Evolutionary conservation across 2,329 filamentous ascomycete species (phyloP), one percentile per base, ranked within the genome.

Genomic region (Fusarium kyushuense): DNA sequence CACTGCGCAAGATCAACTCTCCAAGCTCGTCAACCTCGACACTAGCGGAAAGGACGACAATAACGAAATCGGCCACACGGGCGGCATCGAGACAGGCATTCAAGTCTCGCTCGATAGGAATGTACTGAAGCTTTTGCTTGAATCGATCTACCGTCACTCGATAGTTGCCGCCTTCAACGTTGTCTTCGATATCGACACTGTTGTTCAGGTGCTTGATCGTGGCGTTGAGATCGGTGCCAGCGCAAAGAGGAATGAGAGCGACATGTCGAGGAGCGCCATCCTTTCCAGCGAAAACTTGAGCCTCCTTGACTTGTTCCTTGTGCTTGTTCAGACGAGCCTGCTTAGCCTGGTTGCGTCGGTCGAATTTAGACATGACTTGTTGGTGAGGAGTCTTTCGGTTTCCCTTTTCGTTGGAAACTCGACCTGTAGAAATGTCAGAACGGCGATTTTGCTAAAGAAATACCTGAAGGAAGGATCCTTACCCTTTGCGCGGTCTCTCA

Each of bases 361-460:
- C 94, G 78, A 99, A 87, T 81, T 98, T 99, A 61, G 94, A 97
- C 92, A 97, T 95, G 81, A 97, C 89, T 82, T 97, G 93, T 79
- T 99, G 96, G 79, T 97, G 93, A 56, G 93, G 93, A 17, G 95
- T 97, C 80, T 93, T 96, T 76, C 95, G 89, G 73, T 85, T 84
- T 64, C 90, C 90, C 74, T 86, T 88, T 76, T 97, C 92, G 74
- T 88, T 83, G 56, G 85, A 90, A 49, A 95, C 86, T 79, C 96
- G 96, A 77, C 94, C 93, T 96, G 29, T 23, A 5, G 16, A 3
- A 13, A 6, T 27, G 48, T 69, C 14, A 69, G 48, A 51, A 29
- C 6, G 19, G 10, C 3, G 4, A 55, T 29, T 43, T 17, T 16
- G 3, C 17, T 12, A 7, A 2, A 16, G 1, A 13, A 29, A 29